A percentile compares a stretch with the other conserved stretches of the same genome.
Conservation (phyloP, 2,329 filamentous ascomycete species). For the Fusarium foetens region DNA sequence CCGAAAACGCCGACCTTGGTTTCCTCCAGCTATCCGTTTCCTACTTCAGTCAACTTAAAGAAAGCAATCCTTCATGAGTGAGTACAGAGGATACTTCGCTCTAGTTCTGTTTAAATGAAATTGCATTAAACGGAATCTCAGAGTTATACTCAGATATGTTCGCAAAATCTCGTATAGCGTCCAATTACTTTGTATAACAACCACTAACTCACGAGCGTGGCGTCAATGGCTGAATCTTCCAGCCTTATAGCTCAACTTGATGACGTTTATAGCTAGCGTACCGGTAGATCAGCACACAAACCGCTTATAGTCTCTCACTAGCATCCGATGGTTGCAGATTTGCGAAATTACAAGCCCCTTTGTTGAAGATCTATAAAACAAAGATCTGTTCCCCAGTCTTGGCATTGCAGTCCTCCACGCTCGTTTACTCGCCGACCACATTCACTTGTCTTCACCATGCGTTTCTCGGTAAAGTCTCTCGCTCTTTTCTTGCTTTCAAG, state of each 20-base stretch:
- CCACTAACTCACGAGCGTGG: not conserved
- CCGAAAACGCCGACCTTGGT: rapidly evolving
- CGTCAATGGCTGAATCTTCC: not conserved
- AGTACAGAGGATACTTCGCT: rapidly evolving
- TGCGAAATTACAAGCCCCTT: not conserved
- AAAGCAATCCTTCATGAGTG: rapidly evolving
- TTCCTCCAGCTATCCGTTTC: no score
- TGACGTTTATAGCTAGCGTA: not conserved
- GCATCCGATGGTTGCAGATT: not conserved
- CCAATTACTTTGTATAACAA: not conserved
- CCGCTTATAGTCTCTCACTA: not conserved
- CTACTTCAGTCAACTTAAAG: not conserved
- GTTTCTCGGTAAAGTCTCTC: rapidly evolving
- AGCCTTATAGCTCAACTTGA: not conserved
- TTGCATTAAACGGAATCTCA: no score
- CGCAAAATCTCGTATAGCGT: rapidly evolving
- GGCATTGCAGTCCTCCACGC: not conserved
- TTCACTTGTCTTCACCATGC: not conserved
- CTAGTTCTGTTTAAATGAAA: no score
- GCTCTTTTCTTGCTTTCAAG: rapidly evolving
- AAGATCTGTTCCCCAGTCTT: not conserved
- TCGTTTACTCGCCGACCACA: not conserved
- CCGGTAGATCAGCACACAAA: not conserved
- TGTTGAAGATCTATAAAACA: not conserved
- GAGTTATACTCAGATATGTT: not conserved